phyloP scores from a whole-genome alignment of 2,329 filamentous ascomycete species.

The Mariannaea sp. region DNA sequence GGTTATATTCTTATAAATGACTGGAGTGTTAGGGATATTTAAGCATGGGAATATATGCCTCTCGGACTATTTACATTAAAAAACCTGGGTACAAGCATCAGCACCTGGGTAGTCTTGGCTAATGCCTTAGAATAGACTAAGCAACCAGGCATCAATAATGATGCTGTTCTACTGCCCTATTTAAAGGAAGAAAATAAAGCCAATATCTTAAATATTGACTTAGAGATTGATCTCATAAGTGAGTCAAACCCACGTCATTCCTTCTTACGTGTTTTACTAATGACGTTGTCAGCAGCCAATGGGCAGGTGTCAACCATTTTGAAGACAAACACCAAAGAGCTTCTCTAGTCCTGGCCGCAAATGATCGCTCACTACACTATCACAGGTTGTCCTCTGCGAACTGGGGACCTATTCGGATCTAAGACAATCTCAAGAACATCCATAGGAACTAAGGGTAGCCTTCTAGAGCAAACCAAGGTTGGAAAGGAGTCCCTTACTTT shows the following conservation, averaged over 20 bases:
- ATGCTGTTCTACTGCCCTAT: slow-evolving; percentile 41
- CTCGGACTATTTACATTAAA: slow-evolving; percentile 67
- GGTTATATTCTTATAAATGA: slow-evolving; percentile 69
- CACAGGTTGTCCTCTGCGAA: slow-evolving; percentile 73
- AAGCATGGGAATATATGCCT: slow-evolving; percentile 63
- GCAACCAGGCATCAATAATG: slow-evolving; percentile 35
- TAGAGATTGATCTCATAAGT: slow-evolving; percentile 38
- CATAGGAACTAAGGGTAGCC: slow-evolving; percentile 66
- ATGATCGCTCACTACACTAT: slow-evolving; percentile 83
- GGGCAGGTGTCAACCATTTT: slow-evolving; percentile 35
- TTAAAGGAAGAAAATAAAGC: slow-evolving; percentile 59
- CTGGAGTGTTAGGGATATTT: slow-evolving; percentile 66
- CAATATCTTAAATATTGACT: slow-evolving; percentile 43
- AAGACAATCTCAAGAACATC: slow-evolving; percentile 74
- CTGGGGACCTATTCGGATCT: slow-evolving; percentile 76
- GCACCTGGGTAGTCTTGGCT: slow-evolving; percentile 64
- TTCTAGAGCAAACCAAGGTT: slow-evolving; percentile 72
- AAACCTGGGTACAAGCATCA: slow-evolving; percentile 62
- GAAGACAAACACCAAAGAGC: slow-evolving; percentile 41
- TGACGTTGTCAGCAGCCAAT: slow-evolving; percentile 38
- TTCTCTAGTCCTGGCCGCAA: slow-evolving; percentile 81
- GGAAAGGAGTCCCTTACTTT: slow-evolving; percentile 68
- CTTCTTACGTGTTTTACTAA: no score
- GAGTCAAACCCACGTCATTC: no score
- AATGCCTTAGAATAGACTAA: slow-evolving; percentile 54